Conservation (phyloP, 257 asterid genomes). For the Striga asiatica region DNA sequence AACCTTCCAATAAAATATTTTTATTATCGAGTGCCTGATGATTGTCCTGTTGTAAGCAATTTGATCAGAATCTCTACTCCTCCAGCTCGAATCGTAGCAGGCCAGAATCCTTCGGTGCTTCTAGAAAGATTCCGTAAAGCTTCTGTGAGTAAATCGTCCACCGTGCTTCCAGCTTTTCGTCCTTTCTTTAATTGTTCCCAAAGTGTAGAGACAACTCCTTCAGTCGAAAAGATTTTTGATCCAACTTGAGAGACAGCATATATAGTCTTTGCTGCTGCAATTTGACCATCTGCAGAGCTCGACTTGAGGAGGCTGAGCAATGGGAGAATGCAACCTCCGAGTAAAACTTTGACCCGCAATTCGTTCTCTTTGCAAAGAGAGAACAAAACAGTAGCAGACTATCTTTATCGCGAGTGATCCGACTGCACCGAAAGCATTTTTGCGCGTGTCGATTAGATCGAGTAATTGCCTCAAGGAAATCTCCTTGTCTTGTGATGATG, state of each 20-base stretch:
- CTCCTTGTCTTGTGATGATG: conserved; percentile 80
- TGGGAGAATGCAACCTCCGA: conserved; percentile 98
- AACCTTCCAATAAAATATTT: conserved; percentile 54
- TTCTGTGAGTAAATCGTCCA: conserved; percentile 80
- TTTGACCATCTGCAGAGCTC: conserved; percentile 78
- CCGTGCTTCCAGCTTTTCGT: conserved; percentile 73
- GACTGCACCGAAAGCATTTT: conserved; percentile 81
- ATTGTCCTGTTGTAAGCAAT: conserved; percentile 68
- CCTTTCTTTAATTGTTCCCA: conserved; percentile 92
- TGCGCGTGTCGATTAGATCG: conserved; percentile 74
- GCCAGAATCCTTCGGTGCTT: conserved; percentile 97
- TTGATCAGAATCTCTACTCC: conserved; percentile 89
- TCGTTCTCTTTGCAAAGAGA: conserved; percentile 95
- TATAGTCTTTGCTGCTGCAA: conserved; percentile 93
- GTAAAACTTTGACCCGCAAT: conserved; percentile 80
- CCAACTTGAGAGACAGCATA: conserved; percentile 97
- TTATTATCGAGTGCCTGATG: conserved; percentile 80
- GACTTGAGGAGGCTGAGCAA: conserved; percentile 95
- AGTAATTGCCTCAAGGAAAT: conserved; percentile 62
- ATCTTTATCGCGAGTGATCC: conserved; percentile 87
- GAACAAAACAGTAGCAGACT: conserved; percentile 82
- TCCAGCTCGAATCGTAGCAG: conserved; percentile 66
- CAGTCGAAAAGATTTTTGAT: conserved; percentile 92
- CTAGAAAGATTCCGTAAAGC: conserved; percentile 75
- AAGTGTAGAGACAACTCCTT: conserved; percentile 91